Conservation (phyloP, 345 rosid genomes). For the Cardiospermum halicacabum region DNA sequence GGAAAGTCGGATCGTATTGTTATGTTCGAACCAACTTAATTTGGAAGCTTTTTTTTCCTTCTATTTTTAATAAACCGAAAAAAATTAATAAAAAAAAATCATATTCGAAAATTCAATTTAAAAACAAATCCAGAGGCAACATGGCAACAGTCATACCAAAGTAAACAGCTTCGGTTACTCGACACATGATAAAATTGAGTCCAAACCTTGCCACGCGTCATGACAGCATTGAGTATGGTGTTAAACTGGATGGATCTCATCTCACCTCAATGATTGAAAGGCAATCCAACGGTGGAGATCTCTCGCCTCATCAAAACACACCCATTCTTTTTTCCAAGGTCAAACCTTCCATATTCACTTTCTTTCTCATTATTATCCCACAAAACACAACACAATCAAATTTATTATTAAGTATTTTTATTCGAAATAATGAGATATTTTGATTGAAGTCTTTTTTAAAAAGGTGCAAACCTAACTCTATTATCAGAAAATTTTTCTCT, state of each 20-base stretch:
- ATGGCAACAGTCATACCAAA: not conserved
- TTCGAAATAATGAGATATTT: not conserved
- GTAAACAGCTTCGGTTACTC: not conserved
- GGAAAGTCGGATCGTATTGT: too few species aligned
- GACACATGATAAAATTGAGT: not conserved
- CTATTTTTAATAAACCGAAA: too few species aligned
- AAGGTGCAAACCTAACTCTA: constrained; percentile 24
- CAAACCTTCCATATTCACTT: not conserved
- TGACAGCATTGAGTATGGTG: not conserved
- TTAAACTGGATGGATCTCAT: not conserved
- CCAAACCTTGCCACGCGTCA: not conserved
- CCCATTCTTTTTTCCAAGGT: not conserved
- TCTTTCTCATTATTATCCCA: too few species aligned
- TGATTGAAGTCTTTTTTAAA: constrained; percentile 8
- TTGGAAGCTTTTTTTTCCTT: too few species aligned
- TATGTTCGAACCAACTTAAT: too few species aligned
- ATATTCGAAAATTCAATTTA: too few species aligned
- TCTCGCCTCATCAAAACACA: not conserved
- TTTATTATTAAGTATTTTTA: too few species aligned
- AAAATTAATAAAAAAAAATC: too few species aligned
- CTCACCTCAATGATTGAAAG: constrained; percentile 1
- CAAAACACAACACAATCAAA: too few species aligned
- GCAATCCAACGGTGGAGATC: constrained; percentile 5
- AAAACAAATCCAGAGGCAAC: too few species aligned
- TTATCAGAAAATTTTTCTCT: not conserved